Evolutionary conservation across 2,329 filamentous ascomycete genomes (phyloP).

Genomic region (Atkinsonella texensis): DNA sequence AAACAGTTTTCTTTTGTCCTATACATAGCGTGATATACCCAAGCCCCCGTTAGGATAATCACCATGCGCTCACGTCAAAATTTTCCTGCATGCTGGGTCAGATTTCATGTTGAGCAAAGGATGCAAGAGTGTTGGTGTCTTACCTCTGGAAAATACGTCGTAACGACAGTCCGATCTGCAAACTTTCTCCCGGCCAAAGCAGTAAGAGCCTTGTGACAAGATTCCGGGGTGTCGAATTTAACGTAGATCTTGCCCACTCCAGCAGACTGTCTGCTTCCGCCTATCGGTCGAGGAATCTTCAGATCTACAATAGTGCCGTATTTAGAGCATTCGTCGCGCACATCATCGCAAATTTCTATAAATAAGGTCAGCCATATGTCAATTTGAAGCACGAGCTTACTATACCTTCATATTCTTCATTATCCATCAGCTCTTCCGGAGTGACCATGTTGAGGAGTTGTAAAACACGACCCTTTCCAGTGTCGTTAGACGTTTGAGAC

Average conservation of each 20-base stretch:
- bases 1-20: constrained; percentile 3
- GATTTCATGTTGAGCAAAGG: constrained; percentile 7
- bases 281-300: constrained; percentile 81
- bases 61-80: constrained; percentile 87
- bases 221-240: constrained; percentile 72
- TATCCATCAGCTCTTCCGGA: constrained; percentile 83
- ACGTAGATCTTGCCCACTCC: constrained; percentile 97
- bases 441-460: constrained; percentile 99
- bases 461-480: constrained; percentile 72
- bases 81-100: constrained; percentile 57
- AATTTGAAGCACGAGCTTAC: not conserved
- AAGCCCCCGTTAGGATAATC: constrained; percentile 16
- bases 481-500: constrained; percentile 67
- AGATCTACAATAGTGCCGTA: constrained; percentile 77
- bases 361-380: constrained; percentile 2
- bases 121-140: constrained; percentile 11
- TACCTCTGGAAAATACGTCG: constrained; percentile 92
- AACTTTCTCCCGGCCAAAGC: constrained; percentile 94
- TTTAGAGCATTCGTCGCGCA: constrained; percentile 85
- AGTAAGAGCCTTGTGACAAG: constrained; percentile 72
- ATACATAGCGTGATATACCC: constrained; percentile 7
- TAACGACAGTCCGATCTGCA: constrained; percentile 88
- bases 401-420: constrained; percentile 88
- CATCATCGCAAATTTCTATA: constrained; percentile 89
- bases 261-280: constrained; percentile 69